Conservation (phyloP, 169 alveolate species). For the Gregarina niphandrodes region DNA sequence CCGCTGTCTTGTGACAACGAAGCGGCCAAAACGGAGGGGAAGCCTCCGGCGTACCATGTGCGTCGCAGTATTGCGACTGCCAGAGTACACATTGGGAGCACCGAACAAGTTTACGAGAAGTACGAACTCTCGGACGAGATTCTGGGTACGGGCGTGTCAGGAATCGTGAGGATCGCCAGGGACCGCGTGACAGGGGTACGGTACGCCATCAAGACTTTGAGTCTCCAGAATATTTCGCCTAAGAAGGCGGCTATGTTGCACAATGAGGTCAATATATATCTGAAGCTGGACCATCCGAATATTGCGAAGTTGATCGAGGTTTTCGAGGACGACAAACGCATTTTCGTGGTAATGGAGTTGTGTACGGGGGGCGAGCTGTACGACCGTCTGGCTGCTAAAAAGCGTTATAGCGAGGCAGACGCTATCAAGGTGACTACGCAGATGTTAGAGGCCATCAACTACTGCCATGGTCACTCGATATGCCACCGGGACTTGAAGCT, state of each 20-base stretch:
- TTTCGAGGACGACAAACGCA: slow-evolving; percentile 33
- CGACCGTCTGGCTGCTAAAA: slow-evolving; percentile 30
- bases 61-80: too few relatives aligned
- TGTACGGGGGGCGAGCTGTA: slow-evolving; percentile 48
- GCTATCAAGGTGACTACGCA: slow-evolving; percentile 14
- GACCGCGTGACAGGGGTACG: slow-evolving; percentile 1
- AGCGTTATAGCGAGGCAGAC: slow-evolving; percentile 12
- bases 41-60: too few relatives aligned
- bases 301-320: slow-evolving; percentile 55
- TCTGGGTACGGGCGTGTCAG: slow-evolving; percentile 21
- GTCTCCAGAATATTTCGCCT: slow-evolving; percentile 3
- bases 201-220: slow-evolving; percentile 13
- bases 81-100: too few relatives aligned
- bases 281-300: slow-evolving; percentile 61
- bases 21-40: too few relatives aligned
- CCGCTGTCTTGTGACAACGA: too few relatives aligned
- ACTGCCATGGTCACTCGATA: slow-evolving; percentile 19
- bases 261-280: slow-evolving; percentile 23
- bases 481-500: slow-evolving; percentile 24
- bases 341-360: slow-evolving; percentile 21
- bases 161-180: slow-evolving; percentile 12
- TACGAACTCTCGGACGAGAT: slow-evolving; percentile 2
- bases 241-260: slow-evolving; percentile 17
- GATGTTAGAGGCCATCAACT: slow-evolving; percentile 18
- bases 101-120: background rate